Conservation (phyloP, 2,329 filamentous ascomycete genomes). For the Sporothrix schenckii region DNA sequence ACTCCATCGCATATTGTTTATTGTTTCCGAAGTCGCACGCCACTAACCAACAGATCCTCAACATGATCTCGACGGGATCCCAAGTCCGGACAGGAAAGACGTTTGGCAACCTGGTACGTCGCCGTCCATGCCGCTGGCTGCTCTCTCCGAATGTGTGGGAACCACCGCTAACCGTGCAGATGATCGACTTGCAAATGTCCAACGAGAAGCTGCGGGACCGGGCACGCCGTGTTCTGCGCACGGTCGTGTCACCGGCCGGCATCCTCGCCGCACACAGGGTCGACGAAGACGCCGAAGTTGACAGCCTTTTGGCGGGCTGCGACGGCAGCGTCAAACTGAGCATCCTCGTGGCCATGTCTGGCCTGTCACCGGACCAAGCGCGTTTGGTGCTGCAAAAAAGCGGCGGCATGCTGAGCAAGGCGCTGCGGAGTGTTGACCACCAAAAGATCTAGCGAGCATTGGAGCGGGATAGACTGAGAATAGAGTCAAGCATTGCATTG, state of each 20-base stretch:
- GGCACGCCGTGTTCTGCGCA: conserved; percentile 29
- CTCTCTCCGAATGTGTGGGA: background rate
- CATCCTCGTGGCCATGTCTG: conserved; percentile 31
- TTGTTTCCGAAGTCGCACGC: background rate
- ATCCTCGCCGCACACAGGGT: background rate
- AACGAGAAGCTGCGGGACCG: conserved; percentile 34
- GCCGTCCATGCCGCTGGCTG: background rate
- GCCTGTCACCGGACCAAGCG: conserved; percentile 25
- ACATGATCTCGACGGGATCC: conserved; percentile 50
- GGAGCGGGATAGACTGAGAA: background rate
- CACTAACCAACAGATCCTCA: conserved; percentile 40
- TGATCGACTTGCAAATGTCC: conserved; percentile 34
- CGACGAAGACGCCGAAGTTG: conserved; percentile 22
- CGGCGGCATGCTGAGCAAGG: conserved; percentile 25
- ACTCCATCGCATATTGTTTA: no score
- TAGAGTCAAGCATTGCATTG: no score
- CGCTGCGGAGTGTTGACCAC: conserved; percentile 10
- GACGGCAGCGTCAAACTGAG: conserved; percentile 32
- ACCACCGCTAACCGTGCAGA: conserved; percentile 15
- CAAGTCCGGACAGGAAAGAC: conserved; percentile 50
- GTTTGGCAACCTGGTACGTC: conserved; percentile 37
- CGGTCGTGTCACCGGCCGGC: conserved; percentile 20
- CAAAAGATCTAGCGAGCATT: background rate
- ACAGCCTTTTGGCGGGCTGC: conserved; percentile 27
- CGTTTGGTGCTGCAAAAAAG: conserved; percentile 16